Conservation (phyloP, 768 basidiomycete genomes). For the Amanita polypyramis region DNA sequence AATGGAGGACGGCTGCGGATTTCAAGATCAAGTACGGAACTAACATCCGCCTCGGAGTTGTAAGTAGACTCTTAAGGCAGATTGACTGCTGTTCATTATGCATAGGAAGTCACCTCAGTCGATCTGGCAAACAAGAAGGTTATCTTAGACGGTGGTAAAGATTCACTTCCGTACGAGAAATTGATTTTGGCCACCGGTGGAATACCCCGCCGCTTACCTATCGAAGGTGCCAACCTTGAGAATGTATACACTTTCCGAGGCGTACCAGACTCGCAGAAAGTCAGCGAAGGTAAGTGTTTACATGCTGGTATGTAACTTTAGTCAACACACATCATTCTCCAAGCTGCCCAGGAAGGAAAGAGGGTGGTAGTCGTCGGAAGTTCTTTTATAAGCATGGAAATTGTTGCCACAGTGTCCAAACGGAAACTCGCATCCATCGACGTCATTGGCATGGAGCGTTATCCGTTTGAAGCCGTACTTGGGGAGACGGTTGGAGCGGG, state of each 20-base stretch:
- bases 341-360: constrained; percentile 54
- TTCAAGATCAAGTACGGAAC: constrained; percentile 68
- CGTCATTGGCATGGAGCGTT: constrained; percentile 74
- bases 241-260: constrained; percentile 72
- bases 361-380: constrained; percentile 75
- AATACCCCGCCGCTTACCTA: constrained; percentile 61
- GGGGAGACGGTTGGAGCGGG: constrained; percentile 74
- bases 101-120: constrained; percentile 59
- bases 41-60: constrained; percentile 49
- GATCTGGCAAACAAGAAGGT: constrained; percentile 57
- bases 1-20: constrained; percentile 62
- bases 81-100: constrained; percentile 4
- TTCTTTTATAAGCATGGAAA: constrained; percentile 89
- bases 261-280: constrained; percentile 59
- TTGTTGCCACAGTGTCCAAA: constrained; percentile 65
- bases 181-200: constrained; percentile 76
- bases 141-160: constrained; percentile 46
- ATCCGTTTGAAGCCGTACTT: constrained; percentile 73
- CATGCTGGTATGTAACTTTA: not conserved
- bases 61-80: constrained; percentile 18
- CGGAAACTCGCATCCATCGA: constrained; percentile 74
- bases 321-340: constrained; percentile 4
- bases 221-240: constrained; percentile 62
- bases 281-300: constrained; percentile 45
- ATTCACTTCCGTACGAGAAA: constrained; percentile 57